Conservation (phyloP, 768 basidiomycete genomes). For the Boletus speciosus region DNA sequence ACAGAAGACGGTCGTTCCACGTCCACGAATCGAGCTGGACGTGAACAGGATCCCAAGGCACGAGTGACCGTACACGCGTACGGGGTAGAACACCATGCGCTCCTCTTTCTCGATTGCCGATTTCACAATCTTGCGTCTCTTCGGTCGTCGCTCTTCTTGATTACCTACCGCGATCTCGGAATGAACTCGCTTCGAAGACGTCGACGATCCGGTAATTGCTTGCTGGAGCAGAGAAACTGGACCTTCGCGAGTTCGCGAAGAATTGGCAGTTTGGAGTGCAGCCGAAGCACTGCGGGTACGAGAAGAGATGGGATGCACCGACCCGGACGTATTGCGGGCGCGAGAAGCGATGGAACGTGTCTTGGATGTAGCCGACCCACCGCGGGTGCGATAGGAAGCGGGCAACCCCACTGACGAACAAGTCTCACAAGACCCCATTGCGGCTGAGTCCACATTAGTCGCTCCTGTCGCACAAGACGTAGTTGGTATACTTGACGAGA, state of each 20-base stretch:
- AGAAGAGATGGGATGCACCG: background rate
- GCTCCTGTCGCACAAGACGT: too few relatives aligned
- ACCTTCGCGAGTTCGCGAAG: background rate
- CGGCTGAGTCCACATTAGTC: too few relatives aligned
- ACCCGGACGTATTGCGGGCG: too few relatives aligned
- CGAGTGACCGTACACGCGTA: background rate
- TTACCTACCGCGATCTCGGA: background rate
- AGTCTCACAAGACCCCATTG: too few relatives aligned
- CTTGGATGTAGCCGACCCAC: too few relatives aligned
- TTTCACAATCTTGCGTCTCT: background rate
- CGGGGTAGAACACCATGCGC: background rate
- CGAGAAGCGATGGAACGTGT: too few relatives aligned
- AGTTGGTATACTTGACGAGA: too few relatives aligned
- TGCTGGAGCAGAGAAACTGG: background rate
- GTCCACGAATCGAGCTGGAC: constrained; percentile 10
- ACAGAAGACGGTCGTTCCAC: constrained; percentile 6
- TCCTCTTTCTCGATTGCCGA: background rate
- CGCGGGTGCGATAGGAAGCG: too few relatives aligned
- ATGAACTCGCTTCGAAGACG: background rate
- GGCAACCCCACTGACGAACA: too few relatives aligned
- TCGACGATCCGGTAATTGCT: background rate
- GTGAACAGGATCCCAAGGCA: constrained; percentile 9
- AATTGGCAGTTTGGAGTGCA: background rate
- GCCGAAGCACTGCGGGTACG: background rate
- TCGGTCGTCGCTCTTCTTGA: background rate